These are phyloP conservation scores for Mrakia frigida DNA, from an alignment of 768 basidiomycete genomes.

Conservation along the genomic window DNA sequence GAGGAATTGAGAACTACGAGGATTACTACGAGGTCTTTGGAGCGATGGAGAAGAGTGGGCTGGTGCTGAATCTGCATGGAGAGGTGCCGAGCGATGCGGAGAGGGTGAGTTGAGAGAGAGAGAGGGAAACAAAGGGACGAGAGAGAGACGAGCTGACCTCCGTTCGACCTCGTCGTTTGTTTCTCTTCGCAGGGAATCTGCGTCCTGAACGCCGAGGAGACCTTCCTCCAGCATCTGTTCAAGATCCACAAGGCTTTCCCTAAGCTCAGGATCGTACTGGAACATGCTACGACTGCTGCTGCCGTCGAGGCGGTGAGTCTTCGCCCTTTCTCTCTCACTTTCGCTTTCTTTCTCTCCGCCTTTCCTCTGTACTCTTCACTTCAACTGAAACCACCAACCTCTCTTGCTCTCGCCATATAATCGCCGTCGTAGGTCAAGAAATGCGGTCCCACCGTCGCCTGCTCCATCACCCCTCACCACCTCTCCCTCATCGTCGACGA, in stretches of 20 bases:
- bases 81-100: constrained; percentile 83
- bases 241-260: constrained; percentile 80
- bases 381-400: too few relatives aligned
- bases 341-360: too few relatives aligned
- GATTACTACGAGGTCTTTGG: constrained; percentile 87
- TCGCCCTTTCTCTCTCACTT: constrained; percentile 39
- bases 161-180: neutral
- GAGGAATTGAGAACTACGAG: constrained; percentile 93
- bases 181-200: constrained; percentile 63
- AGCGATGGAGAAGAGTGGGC: constrained; percentile 85
- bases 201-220: constrained; percentile 85
- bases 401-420: too few relatives aligned
- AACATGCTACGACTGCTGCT: constrained; percentile 90
- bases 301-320: constrained; percentile 80
- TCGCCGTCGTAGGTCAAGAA: constrained; percentile 39
- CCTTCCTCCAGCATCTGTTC: constrained; percentile 79
- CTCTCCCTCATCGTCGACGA: constrained; percentile 89
- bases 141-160: neutral
- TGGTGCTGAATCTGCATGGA: constrained; percentile 95
- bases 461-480: constrained; percentile 96
- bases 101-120: constrained; percentile 45
- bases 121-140: neutral
- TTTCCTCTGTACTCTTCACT: too few relatives aligned
- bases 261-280: constrained; percentile 84
- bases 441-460: constrained; percentile 73